Conservation (phyloP, 2,329 filamentous ascomycete species). For the Aspergillus melleus region DNA sequence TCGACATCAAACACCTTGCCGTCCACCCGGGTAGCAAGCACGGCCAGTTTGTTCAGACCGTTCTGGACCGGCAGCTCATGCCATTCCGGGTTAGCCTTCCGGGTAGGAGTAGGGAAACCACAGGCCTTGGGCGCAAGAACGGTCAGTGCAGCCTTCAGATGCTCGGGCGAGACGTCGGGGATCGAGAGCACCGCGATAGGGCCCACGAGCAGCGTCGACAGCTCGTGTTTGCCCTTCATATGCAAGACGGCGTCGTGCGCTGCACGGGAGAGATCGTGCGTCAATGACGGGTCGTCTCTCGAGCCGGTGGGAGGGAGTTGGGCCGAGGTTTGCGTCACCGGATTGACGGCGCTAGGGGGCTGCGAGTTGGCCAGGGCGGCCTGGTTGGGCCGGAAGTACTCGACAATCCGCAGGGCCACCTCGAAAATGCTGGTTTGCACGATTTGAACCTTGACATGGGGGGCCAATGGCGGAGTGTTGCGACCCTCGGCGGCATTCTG, state of each 20-base stretch:
- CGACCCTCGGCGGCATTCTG: conserved; percentile 61
- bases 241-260: conserved; percentile 54
- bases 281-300: conserved; percentile 44
- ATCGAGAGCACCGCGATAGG: conserved; percentile 79
- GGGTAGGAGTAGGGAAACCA: conserved; percentile 74
- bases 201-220: conserved; percentile 76
- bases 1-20: conserved; percentile 78
- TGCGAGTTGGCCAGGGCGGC: conserved; percentile 20
- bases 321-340: conserved; percentile 33
- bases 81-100: conserved; percentile 75
- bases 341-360: conserved; percentile 26
- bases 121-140: conserved; percentile 72
- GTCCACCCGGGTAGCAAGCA: conserved; percentile 85
- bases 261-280: conserved; percentile 59
- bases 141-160: conserved; percentile 77
- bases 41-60: conserved; percentile 80
- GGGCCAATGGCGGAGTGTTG: conserved; percentile 49
- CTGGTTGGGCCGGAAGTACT: conserved; percentile 68
- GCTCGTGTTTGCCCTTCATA: conserved; percentile 56
- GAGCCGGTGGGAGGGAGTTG: conserved; percentile 30
- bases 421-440: conserved; percentile 88
- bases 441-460: conserved; percentile 73
- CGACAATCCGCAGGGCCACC: conserved; percentile 78
- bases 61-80: conserved; percentile 76
- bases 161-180: conserved; percentile 77